phyloP scores from a whole-genome alignment of 108 stramenopile species.

The Skeletonema grethae region DNA sequence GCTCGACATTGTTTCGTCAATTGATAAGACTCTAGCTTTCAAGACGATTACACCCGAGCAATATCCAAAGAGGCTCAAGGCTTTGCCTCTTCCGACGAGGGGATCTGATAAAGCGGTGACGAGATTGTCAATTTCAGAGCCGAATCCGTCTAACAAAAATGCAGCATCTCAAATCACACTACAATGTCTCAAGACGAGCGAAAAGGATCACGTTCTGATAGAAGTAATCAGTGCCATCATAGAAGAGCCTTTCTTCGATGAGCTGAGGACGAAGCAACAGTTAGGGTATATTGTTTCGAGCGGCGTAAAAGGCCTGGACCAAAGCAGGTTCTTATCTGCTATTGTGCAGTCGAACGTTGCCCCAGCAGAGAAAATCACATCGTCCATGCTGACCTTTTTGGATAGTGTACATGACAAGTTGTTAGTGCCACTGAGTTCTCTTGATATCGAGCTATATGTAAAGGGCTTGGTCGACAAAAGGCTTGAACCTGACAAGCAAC shows the following conservation, averaged over 20 bases:
- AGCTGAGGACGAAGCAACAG: constrained; percentile 90
- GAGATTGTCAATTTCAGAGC: constrained; percentile 64
- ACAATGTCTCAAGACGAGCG: constrained; percentile 64
- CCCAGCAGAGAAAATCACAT: constrained; percentile 22
- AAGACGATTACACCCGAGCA: constrained; percentile 60
- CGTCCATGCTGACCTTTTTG: constrained; percentile 23
- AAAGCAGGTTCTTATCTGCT: constrained; percentile 65
- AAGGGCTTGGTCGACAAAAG: constrained; percentile 78
- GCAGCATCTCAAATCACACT: constrained; percentile 70
- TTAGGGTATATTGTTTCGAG: constrained; percentile 92
- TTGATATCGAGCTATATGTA: constrained; percentile 66
- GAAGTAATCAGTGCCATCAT: constrained; percentile 76
- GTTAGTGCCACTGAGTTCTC: constrained; percentile 56
- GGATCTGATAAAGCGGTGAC: constrained; percentile 30
- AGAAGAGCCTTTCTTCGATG: constrained; percentile 87
- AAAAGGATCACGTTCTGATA: constrained; percentile 73
- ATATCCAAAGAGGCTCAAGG: constrained; percentile 61
- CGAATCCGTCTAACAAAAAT: constrained; percentile 78
- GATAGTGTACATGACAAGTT: constrained; percentile 39
- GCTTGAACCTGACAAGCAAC: constrained; percentile 82
- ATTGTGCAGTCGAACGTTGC: constrained; percentile 70
- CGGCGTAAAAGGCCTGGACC: constrained; percentile 72
- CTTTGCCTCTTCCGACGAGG: constrained; percentile 63
- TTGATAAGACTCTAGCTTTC: constrained; percentile 75
- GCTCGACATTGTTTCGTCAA: constrained; percentile 56